A percentile compares a stretch with the other conserved stretches of the same genome.
These are phyloP conservation scores for Podaxis rugospora DNA, from an alignment of 768 basidiomycete genomes.

Conservation along the genomic window DNA sequence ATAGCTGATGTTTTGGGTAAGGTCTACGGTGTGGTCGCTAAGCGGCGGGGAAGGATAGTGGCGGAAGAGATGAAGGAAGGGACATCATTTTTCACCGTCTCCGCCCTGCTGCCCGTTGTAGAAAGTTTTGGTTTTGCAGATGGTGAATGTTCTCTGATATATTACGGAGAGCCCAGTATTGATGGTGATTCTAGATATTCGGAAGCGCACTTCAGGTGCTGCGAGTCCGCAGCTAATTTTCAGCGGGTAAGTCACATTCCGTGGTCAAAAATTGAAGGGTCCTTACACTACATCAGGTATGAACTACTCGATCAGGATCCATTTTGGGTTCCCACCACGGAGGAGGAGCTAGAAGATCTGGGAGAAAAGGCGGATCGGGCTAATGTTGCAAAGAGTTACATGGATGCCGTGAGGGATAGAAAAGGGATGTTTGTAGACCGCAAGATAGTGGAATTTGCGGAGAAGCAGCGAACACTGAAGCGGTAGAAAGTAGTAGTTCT, in stretches of 20 bases:
- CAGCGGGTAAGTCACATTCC: slow-evolving; percentile 62
- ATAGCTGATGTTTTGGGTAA: slow-evolving; percentile 95
- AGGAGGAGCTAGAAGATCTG: slow-evolving; percentile 94
- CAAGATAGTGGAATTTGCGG: slow-evolving; percentile 93
- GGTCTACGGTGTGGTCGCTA: slow-evolving; percentile 92
- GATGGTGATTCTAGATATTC: slow-evolving; percentile 66
- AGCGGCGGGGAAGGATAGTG: slow-evolving; percentile 86
- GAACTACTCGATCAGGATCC: slow-evolving; percentile 93
- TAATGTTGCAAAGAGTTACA: slow-evolving; percentile 91
- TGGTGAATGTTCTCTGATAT: slow-evolving; percentile 40
- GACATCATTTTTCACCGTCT: slow-evolving; percentile 89
- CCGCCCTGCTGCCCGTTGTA: slow-evolving; percentile 88
- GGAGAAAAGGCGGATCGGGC: slow-evolving; percentile 93
- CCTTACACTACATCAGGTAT: slow-evolving; percentile 47
- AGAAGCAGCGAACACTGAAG: slow-evolving; percentile 92
- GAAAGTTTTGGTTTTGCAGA: slow-evolving; percentile 98
- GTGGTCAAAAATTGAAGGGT: not conserved
- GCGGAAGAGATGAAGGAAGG: slow-evolving; percentile 99
- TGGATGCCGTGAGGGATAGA: slow-evolving; percentile 85
- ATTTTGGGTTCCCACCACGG: slow-evolving; percentile 97
- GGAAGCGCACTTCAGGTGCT: slow-evolving; percentile 93
- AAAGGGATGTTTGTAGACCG: slow-evolving; percentile 96
- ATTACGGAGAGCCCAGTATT: not conserved
- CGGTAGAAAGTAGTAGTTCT: slow-evolving; percentile 30
- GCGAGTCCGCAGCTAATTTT: slow-evolving; percentile 98